Conservation (phyloP, 2,329 filamentous ascomycete species). For the Karstenula rhodostoma region DNA sequence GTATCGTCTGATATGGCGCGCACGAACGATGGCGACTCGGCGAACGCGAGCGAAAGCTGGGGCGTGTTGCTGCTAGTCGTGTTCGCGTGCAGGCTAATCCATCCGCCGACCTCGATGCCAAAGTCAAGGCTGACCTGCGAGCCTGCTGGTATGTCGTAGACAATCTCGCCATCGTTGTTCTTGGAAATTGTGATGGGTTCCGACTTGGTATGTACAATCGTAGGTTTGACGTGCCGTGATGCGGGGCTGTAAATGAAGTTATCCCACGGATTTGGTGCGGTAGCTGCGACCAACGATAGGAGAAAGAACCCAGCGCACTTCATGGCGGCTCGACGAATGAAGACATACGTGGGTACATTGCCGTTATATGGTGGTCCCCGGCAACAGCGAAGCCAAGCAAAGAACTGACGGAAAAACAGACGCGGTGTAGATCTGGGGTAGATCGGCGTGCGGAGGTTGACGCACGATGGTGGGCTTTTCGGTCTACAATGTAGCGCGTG, state of each 20-base stretch:
- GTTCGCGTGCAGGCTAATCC: constrained; percentile 19
- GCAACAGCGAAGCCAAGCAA: background rate
- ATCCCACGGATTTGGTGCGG: constrained; percentile 18
- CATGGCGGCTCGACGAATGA: background rate
- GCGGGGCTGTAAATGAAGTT: constrained; percentile 22
- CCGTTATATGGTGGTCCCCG: background rate
- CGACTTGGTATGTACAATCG: constrained; percentile 17
- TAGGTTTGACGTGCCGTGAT: constrained; percentile 19
- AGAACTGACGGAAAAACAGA: background rate
- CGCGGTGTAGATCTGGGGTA: constrained; percentile 3
- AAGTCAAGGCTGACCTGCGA: constrained; percentile 23
- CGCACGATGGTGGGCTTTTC: background rate
- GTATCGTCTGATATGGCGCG: constrained; percentile 27
- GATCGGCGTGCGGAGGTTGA: background rate
- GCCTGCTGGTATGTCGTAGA: constrained; percentile 9
- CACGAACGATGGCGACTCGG: constrained; percentile 25
- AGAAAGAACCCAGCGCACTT: background rate
- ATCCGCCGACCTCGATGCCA: constrained; percentile 26
- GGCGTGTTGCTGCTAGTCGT: constrained; percentile 13
- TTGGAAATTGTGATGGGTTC: constrained; percentile 21
- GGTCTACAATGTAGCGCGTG: background rate
- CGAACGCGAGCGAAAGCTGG: constrained; percentile 24
- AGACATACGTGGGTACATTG: background rate
- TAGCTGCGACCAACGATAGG: background rate
- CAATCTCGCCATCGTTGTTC: constrained; percentile 16